Percentiles rank a stretch among this genome's conserved stretches.
Evolutionary conservation across 805 yeast species (phyloP).

Genomic region (Starmerella etchellsii): DNA sequence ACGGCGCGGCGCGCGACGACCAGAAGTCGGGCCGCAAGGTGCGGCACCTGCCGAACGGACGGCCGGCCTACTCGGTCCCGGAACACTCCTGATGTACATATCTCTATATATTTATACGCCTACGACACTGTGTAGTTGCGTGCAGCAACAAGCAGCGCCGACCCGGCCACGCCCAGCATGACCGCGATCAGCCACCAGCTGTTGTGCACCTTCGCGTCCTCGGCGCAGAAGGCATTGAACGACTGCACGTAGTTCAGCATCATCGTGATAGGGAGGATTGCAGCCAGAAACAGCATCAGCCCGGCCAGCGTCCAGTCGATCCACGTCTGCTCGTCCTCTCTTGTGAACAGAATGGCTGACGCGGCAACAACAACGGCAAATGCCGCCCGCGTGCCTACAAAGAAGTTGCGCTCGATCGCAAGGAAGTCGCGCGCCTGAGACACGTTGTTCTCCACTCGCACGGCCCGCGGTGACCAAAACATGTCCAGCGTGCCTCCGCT

Average conservation of each 20-base stretch:
- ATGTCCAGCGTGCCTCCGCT: not conserved
- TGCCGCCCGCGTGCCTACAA: conserved; percentile 19
- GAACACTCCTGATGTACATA: conserved; percentile 17
- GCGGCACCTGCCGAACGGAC: conserved; percentile 21
- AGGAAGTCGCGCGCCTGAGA: conserved; percentile 27
- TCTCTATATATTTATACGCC: not conserved
- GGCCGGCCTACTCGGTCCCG: conserved; percentile 18
- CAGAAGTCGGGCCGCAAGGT: conserved; percentile 60
- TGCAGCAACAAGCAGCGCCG: conserved; percentile 14
- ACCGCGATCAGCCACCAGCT: conserved; percentile 7
- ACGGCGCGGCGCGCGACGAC: conserved; percentile 84
- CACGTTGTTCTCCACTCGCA: conserved; percentile 22
- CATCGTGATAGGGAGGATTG: conserved; percentile 17
- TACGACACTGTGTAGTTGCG: conserved; percentile 3
- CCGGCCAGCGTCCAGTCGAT: conserved; percentile 16
- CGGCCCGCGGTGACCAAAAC: conserved; percentile 19
- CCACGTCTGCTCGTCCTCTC: not conserved
- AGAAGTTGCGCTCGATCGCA: conserved; percentile 25
- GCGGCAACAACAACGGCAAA: conserved; percentile 23
- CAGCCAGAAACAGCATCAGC: conserved; percentile 17
- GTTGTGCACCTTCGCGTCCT: conserved; percentile 17
- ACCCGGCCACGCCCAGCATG: conserved; percentile 14
- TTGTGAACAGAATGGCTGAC: conserved; percentile 14
- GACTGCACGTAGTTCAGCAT: conserved; percentile 20
- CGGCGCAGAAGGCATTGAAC: conserved; percentile 15